Percentiles rank a stretch among this genome's conserved stretches.
These are phyloP conservation scores for Xylaria sp. DNA, from an alignment of 495 filamentous ascomycete species.

Conservation along the genomic window DNA sequence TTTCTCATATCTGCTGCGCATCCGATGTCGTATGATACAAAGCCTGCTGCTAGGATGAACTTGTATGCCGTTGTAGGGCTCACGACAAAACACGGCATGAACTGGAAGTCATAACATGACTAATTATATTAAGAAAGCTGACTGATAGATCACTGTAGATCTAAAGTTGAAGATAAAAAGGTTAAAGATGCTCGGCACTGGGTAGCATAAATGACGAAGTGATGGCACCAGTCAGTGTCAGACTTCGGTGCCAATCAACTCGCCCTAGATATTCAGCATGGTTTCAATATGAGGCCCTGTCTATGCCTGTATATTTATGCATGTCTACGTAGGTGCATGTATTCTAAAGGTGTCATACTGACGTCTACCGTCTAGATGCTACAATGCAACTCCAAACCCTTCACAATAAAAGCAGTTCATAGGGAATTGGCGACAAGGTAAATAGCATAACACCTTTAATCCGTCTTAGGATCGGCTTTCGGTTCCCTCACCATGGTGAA, in stretches of 20 bases:
- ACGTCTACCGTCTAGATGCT: not conserved
- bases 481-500: slow-evolving; percentile 62
- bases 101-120: too few relatives aligned
- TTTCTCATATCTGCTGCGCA: not conserved
- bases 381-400: not conserved
- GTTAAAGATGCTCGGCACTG: not conserved
- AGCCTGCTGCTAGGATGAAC: not conserved
- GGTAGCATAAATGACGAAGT: not conserved
- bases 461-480: slow-evolving; percentile 29
- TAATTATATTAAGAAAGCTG: not conserved
- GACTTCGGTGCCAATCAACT: not conserved
- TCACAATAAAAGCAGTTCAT: not conserved
- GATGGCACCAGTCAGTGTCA: not conserved
- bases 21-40: not conserved
- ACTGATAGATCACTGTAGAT: not conserved
- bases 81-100: not conserved
- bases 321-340: not conserved
- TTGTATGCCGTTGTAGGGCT: not conserved
- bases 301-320: slow-evolving; percentile 4
- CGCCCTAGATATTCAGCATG: not conserved
- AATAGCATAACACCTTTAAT: slow-evolving; percentile 12
- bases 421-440: not conserved
- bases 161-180: not conserved
- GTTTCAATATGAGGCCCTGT: slow-evolving; percentile 1
- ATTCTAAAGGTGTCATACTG: not conserved